These are phyloP conservation scores for Golubevia pallescens DNA, from an alignment of 1,284 basidiomycete genomes.

Conservation along the genomic window DNA sequence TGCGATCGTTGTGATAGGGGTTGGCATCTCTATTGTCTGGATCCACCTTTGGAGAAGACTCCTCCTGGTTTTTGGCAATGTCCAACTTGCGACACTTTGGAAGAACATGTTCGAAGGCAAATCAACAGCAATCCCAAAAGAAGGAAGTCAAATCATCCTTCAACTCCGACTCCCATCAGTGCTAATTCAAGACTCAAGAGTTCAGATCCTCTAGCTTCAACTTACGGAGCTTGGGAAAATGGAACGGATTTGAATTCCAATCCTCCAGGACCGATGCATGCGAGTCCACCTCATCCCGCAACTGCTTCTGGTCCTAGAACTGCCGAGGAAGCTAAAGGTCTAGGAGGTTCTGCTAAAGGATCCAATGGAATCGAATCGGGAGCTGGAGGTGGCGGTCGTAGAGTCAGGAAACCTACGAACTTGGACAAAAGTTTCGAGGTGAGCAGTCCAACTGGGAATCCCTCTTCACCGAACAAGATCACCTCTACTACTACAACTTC, in stretches of 20 bases:
- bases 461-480: neutral
- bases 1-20: conserved; percentile 95
- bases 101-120: conserved; percentile 7
- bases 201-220: conserved; percentile 14
- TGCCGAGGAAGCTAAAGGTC: neutral
- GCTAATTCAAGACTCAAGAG: neutral
- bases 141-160: conserved; percentile 5
- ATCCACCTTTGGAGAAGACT: conserved; percentile 68
- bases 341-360: neutral
- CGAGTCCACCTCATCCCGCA: conserved; percentile 18
- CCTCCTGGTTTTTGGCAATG: conserved; percentile 46
- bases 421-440: conserved; percentile 15
- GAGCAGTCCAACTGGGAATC: conserved; percentile 5
- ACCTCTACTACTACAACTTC: neutral
- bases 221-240: conserved; percentile 24
- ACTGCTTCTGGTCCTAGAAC: neutral
- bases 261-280: conserved; percentile 19
- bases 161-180: conserved; percentile 5
- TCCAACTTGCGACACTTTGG: conserved; percentile 29
- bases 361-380: neutral
- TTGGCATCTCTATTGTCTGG: conserved; percentile 90
- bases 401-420: conserved; percentile 16
- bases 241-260: conserved; percentile 11
- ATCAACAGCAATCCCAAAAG: conserved; percentile 1
- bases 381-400: conserved; percentile 6